A percentile compares a stretch with the other conserved stretches of the same genome.
phyloP scores from a whole-genome alignment of 179 eudicot species.

The Gypsophila paniculata region DNA sequence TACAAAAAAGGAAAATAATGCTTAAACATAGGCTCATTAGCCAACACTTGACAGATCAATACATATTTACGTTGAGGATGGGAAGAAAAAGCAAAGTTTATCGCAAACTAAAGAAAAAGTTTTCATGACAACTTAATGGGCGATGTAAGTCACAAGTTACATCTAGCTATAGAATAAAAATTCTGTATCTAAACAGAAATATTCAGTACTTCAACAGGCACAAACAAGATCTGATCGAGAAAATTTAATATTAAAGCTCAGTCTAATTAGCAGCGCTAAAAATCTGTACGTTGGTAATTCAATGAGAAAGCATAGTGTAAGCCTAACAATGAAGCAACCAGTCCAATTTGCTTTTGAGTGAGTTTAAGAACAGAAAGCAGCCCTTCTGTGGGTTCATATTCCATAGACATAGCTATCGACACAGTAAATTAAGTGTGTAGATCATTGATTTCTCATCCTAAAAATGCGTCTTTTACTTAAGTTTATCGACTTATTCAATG shows the following conservation, averaged over 20 bases:
- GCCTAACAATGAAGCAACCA: neutral
- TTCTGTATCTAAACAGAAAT: neutral
- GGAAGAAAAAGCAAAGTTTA: neutral
- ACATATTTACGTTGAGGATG: neutral
- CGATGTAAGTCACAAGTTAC: neutral
- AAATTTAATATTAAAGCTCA: neutral
- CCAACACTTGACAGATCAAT: neutral
- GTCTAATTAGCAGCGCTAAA: neutral
- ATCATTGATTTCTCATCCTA: neutral
- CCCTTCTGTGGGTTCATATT: neutral
- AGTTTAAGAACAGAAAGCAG: neutral
- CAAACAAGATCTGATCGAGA: neutral
- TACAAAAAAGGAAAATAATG: too few relatives aligned
- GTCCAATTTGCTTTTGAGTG: neutral
- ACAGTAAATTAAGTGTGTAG: neutral
- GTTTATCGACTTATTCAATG: neutral
- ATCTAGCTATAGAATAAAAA: neutral
- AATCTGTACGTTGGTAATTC: neutral
- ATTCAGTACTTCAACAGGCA: neutral
- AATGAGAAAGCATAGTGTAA: neutral
- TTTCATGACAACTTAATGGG: too few relatives aligned
- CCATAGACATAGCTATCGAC: neutral
- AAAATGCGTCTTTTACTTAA: neutral
- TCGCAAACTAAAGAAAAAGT: neutral
- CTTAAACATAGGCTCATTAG: neutral